Conservation (phyloP, 2,329 filamentous ascomycete genomes). For the Fusarium proliferatum region DNA sequence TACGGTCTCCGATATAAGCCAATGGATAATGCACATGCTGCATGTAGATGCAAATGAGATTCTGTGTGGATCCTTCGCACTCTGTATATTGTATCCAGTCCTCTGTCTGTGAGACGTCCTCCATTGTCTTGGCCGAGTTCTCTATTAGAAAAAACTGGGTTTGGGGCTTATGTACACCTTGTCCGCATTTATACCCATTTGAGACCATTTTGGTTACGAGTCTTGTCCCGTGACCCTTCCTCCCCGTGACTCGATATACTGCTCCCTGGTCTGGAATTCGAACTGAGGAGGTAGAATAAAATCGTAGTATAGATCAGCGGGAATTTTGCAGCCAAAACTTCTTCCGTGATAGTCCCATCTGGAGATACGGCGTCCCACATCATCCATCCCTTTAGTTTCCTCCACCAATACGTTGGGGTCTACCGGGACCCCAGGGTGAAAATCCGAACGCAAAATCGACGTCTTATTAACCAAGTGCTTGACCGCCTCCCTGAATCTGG, state of each 20-base stretch:
- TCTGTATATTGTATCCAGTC: neutral
- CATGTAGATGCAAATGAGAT: neutral
- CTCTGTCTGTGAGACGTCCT: neutral
- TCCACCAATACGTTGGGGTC: neutral
- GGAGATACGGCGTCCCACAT: rapidly evolving
- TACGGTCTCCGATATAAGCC: neutral
- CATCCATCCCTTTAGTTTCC: neutral
- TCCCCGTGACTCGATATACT: neutral
- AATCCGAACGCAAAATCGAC: neutral
- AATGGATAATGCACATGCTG: neutral
- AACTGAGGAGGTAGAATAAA: neutral
- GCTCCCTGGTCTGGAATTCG: neutral
- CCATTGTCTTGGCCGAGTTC: neutral
- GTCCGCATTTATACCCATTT: neutral
- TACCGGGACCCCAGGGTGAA: neutral
- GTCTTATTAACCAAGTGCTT: neutral
- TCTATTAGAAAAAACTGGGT: neutral
- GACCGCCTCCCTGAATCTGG: neutral
- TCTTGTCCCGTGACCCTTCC: neutral
- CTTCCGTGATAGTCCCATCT: rapidly evolving
- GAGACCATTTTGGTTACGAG: no score
- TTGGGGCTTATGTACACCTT: neutral
- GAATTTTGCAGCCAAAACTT: rapidly evolving
- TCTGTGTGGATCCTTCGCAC: neutral
- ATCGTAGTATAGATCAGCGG: neutral